Base-by-base conservation (phyloP, 306 rosid species). In the Rubus idaeus region DNA sequence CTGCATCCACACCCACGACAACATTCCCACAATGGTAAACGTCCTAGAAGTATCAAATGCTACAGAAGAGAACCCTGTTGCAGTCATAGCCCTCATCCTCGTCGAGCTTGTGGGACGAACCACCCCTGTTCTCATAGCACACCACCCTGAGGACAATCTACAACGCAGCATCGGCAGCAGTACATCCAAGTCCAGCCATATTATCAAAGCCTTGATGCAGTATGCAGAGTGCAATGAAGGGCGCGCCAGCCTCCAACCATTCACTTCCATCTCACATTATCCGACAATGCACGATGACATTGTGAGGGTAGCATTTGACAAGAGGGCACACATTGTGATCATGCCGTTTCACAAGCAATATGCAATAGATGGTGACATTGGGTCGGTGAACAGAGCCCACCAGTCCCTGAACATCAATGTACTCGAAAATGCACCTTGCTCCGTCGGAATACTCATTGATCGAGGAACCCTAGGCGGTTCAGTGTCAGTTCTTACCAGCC, bases 361-460 rank as follows among this genome's bases (percentile, higher is more conserved):
- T 89, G 91, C 85, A 10, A 88, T 91, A 58, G 95, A 90, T 55
- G 95, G 91, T 2, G 6, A 71, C 0, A 83, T 87, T 17, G 86
- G 84, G 44, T 35, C 77, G 4, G 77, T 66, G 1, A 83, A 68
- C 56, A 68, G 83, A 70, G 63, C 80, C 20, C 64, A 87, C 9
- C 86, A 69, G 64, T 60, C 6, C 41, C 26, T 91, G 81, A 90
- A 90, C 87, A 3, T 68, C 18, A 83, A 68, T 5, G 82, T 88
- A 73, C 87, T 91, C 0, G 78, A 90, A 4, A 79, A 11, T 26
- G 91, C 93, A 0, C 95, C 95, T 10, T 91, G 93, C 71, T 91
- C 95, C 0, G 89, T 90, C 0, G 93, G 89, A n/a, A 90, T 91
- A 58, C 85, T 90, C 55, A 75, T 91, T 13, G 97, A 91, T 41